These are phyloP conservation scores for Daldinia sp. DNA, from an alignment of 2,329 filamentous ascomycete genomes.

Conservation along the genomic window DNA sequence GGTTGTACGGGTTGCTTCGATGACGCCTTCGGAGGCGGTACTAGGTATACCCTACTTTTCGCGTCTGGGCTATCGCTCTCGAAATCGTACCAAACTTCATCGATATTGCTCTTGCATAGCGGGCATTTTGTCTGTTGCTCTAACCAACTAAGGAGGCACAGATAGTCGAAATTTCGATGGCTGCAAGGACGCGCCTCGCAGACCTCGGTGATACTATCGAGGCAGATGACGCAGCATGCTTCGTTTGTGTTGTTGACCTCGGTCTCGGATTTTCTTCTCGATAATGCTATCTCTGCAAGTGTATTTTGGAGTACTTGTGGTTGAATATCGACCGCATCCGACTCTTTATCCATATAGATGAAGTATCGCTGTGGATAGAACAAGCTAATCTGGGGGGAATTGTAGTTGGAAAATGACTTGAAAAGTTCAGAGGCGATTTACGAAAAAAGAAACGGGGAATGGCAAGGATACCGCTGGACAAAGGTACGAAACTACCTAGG, in stretches of 20 bases:
- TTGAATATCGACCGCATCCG: constrained; percentile 50
- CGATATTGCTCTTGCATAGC: constrained; percentile 71
- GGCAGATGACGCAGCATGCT: constrained; percentile 84
- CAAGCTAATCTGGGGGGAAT: background rate
- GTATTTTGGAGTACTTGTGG: constrained; percentile 55
- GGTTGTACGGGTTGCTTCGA: constrained; percentile 12
- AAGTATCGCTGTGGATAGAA: background rate
- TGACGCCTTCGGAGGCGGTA: constrained; percentile 49
- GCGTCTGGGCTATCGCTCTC: constrained; percentile 53
- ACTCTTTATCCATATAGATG: constrained; percentile 44
- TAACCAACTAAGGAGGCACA: constrained; percentile 85
- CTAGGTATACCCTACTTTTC: constrained; percentile 66
- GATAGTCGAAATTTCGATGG: constrained; percentile 84
- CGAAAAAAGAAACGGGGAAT: background rate
- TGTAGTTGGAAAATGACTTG: background rate
- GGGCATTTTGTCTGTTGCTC: constrained; percentile 77
- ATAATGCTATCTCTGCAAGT: constrained; percentile 51
- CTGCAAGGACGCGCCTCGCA: constrained; percentile 79
- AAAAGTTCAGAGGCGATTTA: background rate
- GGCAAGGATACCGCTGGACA: background rate
- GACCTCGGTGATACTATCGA: constrained; percentile 76
- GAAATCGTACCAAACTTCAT: constrained; percentile 72
- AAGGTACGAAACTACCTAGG: background rate
- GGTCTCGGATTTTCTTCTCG: constrained; percentile 44
- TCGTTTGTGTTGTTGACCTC: constrained; percentile 44